These are phyloP conservation scores for Phytophthora vignae DNA, from an alignment of 352 stramenopile genomes.

Conservation along the genomic window DNA sequence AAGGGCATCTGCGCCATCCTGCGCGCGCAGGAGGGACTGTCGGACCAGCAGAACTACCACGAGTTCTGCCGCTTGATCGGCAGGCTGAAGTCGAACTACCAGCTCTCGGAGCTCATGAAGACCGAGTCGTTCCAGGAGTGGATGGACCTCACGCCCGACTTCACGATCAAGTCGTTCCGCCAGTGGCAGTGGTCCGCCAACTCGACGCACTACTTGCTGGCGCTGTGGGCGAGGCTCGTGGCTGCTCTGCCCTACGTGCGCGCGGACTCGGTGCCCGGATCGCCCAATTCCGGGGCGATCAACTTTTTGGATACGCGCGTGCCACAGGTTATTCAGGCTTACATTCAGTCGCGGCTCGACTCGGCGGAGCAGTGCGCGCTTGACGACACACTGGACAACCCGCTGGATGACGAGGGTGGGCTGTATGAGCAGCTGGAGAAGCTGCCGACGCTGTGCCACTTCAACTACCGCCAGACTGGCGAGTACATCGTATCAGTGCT, in stretches of 20 bases:
- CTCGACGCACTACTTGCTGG: slow-evolving; percentile 97
- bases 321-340: slow-evolving; percentile 94
- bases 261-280: slow-evolving; percentile 63
- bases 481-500: slow-evolving; percentile 95
- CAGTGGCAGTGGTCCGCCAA: slow-evolving; percentile 96
- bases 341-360: slow-evolving; percentile 96
- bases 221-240: slow-evolving; percentile 96
- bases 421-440: slow-evolving; percentile 98
- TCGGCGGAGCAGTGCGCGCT: slow-evolving; percentile 94
- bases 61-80: slow-evolving; percentile 98
- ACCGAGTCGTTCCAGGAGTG: slow-evolving; percentile 97
- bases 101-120: slow-evolving; percentile 98
- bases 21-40: slow-evolving; percentile 94
- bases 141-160: slow-evolving; percentile 95
- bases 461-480: slow-evolving; percentile 95
- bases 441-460: slow-evolving; percentile 96
- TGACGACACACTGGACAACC: slow-evolving; percentile 96
- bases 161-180: slow-evolving; percentile 97
- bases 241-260: slow-evolving; percentile 97
- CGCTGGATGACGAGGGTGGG: slow-evolving; percentile 96
- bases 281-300: slow-evolving; percentile 51
- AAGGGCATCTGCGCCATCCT: slow-evolving; percentile 95
- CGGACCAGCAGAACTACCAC: slow-evolving; percentile 99
- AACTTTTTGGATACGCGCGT: slow-evolving; percentile 81
- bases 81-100: slow-evolving; percentile 98